Percentiles rank a stretch among this genome's conserved stretches.
Conservation (phyloP, 2,329 filamentous ascomycete genomes). For the Colletotrichum cordylinicola region DNA sequence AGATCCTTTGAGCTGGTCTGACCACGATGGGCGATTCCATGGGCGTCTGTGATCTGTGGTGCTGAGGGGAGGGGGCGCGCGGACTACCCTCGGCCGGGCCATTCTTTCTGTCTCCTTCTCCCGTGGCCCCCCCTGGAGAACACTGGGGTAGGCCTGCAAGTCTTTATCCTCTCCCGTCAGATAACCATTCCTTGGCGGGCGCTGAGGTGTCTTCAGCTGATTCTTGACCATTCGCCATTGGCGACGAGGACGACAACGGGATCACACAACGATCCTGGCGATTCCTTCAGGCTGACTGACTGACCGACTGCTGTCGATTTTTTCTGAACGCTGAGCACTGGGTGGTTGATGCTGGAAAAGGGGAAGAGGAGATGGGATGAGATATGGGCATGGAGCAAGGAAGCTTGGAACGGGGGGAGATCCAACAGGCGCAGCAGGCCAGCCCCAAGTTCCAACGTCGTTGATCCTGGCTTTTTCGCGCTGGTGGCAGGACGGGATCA, state of each 20-base stretch:
- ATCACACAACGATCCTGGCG: background rate
- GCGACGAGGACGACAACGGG: background rate
- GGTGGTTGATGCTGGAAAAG: background rate
- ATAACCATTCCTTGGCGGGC: conserved; percentile 13
- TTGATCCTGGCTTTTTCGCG: background rate
- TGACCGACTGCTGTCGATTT: background rate
- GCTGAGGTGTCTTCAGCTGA: conserved; percentile 4
- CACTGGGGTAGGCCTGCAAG: conserved; percentile 16
- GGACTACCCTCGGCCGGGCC: background rate
- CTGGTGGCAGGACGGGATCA: background rate
- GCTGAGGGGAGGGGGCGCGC: background rate
- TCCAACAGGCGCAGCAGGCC: background rate
- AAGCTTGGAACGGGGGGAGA: background rate
- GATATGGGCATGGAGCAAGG: background rate
- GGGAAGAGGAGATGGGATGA: background rate
- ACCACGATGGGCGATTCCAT: background rate
- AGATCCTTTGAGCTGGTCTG: background rate
- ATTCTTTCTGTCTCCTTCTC: background rate
- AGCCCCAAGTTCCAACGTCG: background rate
- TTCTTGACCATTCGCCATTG: background rate
- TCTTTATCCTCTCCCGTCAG: conserved; percentile 1
- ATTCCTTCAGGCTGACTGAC: background rate
- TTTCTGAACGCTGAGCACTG: background rate
- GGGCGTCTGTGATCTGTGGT: background rate
- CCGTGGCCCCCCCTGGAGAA: background rate